These are phyloP conservation scores for Crithidia acanthocephali DNA, from an alignment of 208 protist genomes.

Conservation along the genomic window DNA sequence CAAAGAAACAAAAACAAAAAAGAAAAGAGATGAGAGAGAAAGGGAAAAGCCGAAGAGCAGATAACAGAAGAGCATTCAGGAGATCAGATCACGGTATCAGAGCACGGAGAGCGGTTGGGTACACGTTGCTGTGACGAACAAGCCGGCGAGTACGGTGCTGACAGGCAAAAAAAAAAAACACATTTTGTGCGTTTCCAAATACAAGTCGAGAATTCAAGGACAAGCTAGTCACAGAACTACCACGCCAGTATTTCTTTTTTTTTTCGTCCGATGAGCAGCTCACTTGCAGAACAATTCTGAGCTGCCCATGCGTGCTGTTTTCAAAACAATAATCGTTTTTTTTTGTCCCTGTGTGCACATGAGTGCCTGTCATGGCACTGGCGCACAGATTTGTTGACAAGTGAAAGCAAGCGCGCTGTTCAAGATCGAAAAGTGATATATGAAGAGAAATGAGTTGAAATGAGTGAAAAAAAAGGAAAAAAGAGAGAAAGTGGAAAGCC, in stretches of 20 bases:
- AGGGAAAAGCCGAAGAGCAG: constrained; percentile 44
- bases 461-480: constrained; percentile 18
- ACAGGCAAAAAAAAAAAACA: too few relatives aligned
- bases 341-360: not conserved
- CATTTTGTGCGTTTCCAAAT: too few relatives aligned
- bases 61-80: constrained; percentile 3
- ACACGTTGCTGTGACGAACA: too few relatives aligned
- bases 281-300: too few relatives aligned
- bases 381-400: not conserved
- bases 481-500: not conserved
- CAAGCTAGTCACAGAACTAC: constrained; percentile 7
- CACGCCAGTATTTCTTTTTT: too few relatives aligned
- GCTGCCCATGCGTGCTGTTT: too few relatives aligned
- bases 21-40: not conserved
- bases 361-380: not conserved
- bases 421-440: not conserved
- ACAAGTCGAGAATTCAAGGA: too few relatives aligned
- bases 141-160: too few relatives aligned
- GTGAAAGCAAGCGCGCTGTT: constrained; percentile 3
- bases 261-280: too few relatives aligned
- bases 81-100: not conserved
- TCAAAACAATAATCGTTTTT: not conserved
- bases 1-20: not conserved
- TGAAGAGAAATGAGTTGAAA: constrained; percentile 10
- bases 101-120: too few relatives aligned